These are phyloP conservation scores for Lactarius trivialis DNA, from an alignment of 768 basidiomycete species.

Conservation along the genomic window DNA sequence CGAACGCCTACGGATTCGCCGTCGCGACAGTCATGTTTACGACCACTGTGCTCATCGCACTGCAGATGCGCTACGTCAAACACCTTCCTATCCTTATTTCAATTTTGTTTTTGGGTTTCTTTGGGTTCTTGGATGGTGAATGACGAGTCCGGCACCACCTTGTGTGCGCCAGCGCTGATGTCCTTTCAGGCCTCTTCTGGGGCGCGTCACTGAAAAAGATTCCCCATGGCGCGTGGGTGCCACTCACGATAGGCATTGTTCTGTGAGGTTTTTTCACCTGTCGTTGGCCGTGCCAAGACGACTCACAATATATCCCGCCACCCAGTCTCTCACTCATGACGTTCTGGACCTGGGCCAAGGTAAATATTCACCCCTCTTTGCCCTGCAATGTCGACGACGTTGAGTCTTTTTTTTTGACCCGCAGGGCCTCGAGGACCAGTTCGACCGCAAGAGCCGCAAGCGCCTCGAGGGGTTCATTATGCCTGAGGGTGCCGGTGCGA, in stretches of 20 bases:
- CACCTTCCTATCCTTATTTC: constrained; percentile 38
- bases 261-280: constrained; percentile 32
- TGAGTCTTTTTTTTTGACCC: not conserved
- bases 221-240: constrained; percentile 62
- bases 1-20: constrained; percentile 57
- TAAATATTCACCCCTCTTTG: not conserved
- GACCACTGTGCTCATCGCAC: constrained; percentile 47
- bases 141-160: not conserved
- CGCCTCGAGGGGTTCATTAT: constrained; percentile 52
- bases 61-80: constrained; percentile 56
- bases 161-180: not conserved
- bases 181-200: constrained; percentile 45
- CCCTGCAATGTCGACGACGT: no score
- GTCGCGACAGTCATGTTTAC: constrained; percentile 62
- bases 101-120: constrained; percentile 43
- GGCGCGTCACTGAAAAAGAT: constrained; percentile 56
- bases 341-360: constrained; percentile 66
- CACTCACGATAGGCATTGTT: constrained; percentile 48
- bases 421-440: constrained; percentile 49
- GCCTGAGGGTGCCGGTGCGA: constrained; percentile 23
- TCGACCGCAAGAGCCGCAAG: constrained; percentile 49
- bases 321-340: constrained; percentile 41
- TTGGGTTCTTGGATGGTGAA: constrained; percentile 57
- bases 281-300: not conserved
- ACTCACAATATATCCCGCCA: not conserved